phyloP scores from a whole-genome alignment of 1,284 basidiomycete species.

The Anthracocystis walkeri region DNA sequence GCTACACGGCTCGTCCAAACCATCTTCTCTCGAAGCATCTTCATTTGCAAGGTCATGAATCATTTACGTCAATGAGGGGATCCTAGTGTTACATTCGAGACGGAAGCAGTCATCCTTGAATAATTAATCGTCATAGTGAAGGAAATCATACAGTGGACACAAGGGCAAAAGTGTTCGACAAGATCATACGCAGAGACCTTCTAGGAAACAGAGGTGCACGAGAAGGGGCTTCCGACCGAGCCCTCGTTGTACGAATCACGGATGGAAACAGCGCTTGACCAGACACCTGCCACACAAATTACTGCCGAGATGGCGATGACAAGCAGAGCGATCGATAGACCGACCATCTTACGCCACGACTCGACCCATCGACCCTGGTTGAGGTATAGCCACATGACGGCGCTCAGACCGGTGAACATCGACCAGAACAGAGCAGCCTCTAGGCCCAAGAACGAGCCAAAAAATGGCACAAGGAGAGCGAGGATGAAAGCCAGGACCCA shows the following conservation, averaged over 20 bases:
- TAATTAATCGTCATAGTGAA: neutral
- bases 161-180: neutral
- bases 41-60: neutral
- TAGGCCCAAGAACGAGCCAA: conserved; percentile 52
- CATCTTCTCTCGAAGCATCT: neutral
- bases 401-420: conserved; percentile 52
- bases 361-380: conserved; percentile 52
- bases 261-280: conserved; percentile 68
- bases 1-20: neutral
- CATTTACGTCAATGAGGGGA: neutral
- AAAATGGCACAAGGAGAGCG: conserved; percentile 61
- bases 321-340: conserved; percentile 51
- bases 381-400: conserved; percentile 56
- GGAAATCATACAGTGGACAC: neutral
- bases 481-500: conserved; percentile 60
- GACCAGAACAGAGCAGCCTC: conserved; percentile 61
- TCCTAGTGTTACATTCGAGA: neutral
- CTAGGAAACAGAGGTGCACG: conserved; percentile 53
- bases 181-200: neutral
- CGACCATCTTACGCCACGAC: conserved; percentile 41
- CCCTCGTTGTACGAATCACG: conserved; percentile 65
- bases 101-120: neutral
- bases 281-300: conserved; percentile 69
- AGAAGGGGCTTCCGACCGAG: conserved; percentile 68
- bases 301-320: conserved; percentile 67